These are phyloP conservation scores for Gossypium thurberi DNA, from an alignment of 345 rosid species.

Conservation along the genomic window DNA sequence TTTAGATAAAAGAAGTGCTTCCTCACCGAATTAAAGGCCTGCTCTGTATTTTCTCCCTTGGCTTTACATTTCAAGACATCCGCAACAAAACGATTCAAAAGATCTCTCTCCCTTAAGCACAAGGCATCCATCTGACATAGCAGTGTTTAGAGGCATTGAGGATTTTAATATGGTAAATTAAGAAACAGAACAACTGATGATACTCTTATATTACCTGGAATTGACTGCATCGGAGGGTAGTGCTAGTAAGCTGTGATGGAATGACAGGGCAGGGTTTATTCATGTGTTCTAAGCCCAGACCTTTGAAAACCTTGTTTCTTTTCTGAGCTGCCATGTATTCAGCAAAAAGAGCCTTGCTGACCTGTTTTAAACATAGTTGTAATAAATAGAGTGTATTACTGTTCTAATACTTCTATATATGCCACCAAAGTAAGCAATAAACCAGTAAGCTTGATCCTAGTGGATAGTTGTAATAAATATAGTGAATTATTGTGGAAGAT, in stretches of 20 bases:
- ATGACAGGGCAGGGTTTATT: constrained; percentile 53
- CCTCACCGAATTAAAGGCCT: constrained; percentile 53
- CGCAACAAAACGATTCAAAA: constrained; percentile 51
- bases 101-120: constrained; percentile 79
- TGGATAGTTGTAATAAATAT: too few species aligned
- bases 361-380: neutral
- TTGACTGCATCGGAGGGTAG: constrained; percentile 56
- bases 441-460: too few species aligned
- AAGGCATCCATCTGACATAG: constrained; percentile 49
- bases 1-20: constrained; percentile 1
- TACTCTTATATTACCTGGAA: constrained; percentile 49
- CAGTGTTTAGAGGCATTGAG: constrained; percentile 1
- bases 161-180: neutral
- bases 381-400: too few species aligned
- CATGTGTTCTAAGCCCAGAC: constrained; percentile 83
- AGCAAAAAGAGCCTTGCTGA: constrained; percentile 74
- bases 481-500: too few species aligned
- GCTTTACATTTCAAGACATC: constrained; percentile 57
- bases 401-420: too few species aligned
- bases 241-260: constrained; percentile 60
- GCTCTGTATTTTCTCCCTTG: constrained; percentile 56
- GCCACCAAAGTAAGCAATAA: too few species aligned
- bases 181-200: neutral
- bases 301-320: constrained; percentile 59
- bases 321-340: constrained; percentile 59